These are phyloP conservation scores for Mycotypha africana DNA, from an alignment of 371 early-diverging fungal genomes.

Conservation along the genomic window DNA sequence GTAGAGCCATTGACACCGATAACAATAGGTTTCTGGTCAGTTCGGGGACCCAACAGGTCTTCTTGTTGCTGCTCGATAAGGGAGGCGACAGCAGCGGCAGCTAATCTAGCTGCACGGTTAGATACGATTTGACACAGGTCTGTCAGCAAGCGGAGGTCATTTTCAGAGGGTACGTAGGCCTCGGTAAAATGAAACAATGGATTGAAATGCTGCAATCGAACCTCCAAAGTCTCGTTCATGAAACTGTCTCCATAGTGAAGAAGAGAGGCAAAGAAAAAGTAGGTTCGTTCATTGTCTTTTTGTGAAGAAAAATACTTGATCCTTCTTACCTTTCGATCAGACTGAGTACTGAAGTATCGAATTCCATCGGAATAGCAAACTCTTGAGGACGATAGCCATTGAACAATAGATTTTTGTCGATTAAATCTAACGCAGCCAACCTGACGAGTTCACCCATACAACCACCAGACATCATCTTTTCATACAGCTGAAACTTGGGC, in stretches of 20 bases:
- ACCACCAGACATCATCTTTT: constrained; percentile 81
- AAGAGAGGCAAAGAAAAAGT: no score
- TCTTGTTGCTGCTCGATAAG: constrained; percentile 47
- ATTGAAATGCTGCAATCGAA: constrained; percentile 12
- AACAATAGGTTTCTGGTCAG: no score
- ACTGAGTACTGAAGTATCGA: constrained; percentile 81
- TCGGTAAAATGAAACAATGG: constrained; percentile 9
- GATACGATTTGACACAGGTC: constrained; percentile 76
- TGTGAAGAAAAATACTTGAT: no score
- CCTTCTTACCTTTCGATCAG: constrained; percentile 30
- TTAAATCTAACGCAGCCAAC: constrained; percentile 59
- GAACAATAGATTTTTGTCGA: constrained; percentile 33
- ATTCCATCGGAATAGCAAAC: constrained; percentile 66
- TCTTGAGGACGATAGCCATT: constrained; percentile 57
- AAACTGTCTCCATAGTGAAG: constrained; percentile 5
- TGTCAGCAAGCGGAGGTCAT: constrained; percentile 19
- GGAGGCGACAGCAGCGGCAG: constrained; percentile 58
- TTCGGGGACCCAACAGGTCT: constrained; percentile 18
- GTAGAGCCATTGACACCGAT: constrained; percentile 78
- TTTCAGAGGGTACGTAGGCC: constrained; percentile 4
- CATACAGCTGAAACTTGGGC: constrained; percentile 59
- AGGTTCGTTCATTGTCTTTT: no score
- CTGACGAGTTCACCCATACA: constrained; percentile 78
- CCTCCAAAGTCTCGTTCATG: constrained; percentile 2
- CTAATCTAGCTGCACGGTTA: constrained; percentile 78